Conservation (phyloP, 129 eudicot genomes). For the Flaveria ramosissima region DNA sequence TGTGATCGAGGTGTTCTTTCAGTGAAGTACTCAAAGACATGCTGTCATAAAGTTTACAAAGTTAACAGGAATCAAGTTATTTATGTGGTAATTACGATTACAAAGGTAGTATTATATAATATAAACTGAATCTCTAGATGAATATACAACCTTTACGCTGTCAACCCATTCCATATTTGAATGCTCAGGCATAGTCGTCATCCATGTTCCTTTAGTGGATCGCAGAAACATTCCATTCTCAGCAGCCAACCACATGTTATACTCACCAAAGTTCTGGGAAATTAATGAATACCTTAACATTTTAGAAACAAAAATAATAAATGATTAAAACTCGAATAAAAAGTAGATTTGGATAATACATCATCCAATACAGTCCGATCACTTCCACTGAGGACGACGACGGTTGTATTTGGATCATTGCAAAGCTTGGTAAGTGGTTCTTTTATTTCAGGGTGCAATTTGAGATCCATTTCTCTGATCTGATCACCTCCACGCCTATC, state of each 20-base stretch:
- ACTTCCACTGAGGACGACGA: constrained; percentile 94
- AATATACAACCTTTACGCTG: constrained; percentile 58
- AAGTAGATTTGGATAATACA: constrained; percentile 37
- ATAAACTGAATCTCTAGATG: not conserved
- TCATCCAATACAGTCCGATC: constrained; percentile 73
- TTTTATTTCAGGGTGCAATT: constrained; percentile 83
- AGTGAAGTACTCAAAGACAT: constrained; percentile 91
- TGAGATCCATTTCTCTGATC: constrained; percentile 90
- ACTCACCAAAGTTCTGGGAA: constrained; percentile 73
- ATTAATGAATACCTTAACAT: constrained; percentile 21
- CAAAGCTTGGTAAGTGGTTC: constrained; percentile 63
- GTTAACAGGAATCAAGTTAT: constrained; percentile 1
- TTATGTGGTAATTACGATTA: not conserved
- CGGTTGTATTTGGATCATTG: constrained; percentile 74
- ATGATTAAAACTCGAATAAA: not conserved
- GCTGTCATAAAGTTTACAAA: constrained; percentile 51
- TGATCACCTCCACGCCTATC: constrained; percentile 94
- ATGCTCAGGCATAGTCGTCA: constrained; percentile 99
- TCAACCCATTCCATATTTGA: constrained; percentile 93
- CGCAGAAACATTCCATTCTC: constrained; percentile 96
- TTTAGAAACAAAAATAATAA: not conserved
- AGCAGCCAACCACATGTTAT: constrained; percentile 95
- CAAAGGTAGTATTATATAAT: not conserved
- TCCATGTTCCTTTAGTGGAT: constrained; percentile 81
- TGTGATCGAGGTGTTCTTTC: constrained; percentile 96